These are phyloP conservation scores for Xylariaceae sp. DNA, from an alignment of 2,329 filamentous ascomycete species.

Conservation along the genomic window DNA sequence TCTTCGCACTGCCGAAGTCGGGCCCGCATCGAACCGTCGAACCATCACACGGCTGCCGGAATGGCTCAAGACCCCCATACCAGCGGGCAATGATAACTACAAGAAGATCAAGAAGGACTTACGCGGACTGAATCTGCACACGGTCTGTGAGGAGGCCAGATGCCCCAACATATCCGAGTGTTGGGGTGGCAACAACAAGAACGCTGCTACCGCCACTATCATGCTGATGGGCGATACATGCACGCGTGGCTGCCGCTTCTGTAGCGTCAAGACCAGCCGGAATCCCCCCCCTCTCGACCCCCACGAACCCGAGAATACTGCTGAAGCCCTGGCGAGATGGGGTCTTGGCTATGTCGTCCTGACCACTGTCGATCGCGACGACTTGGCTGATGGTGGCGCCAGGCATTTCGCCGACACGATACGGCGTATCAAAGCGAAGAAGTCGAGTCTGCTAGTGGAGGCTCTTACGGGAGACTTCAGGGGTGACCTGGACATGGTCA, in stretches of 20 bases:
- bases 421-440: constrained; percentile 84
- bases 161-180: constrained; percentile 98
- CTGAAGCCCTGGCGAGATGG: constrained; percentile 89
- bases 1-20: constrained; percentile 60
- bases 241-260: constrained; percentile 93
- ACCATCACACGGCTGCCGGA: constrained; percentile 73
- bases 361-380: constrained; percentile 90
- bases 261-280: constrained; percentile 87
- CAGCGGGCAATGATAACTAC: constrained; percentile 73
- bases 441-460: constrained; percentile 72
- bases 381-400: constrained; percentile 83
- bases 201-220: constrained; percentile 90
- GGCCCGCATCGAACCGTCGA: constrained; percentile 57
- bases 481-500: constrained; percentile 83
- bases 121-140: constrained; percentile 83
- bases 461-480: constrained; percentile 82
- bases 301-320: constrained; percentile 94
- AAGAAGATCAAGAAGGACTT: constrained; percentile 94
- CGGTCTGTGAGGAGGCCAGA: constrained; percentile 94
- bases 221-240: constrained; percentile 99
- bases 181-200: constrained; percentile 89
- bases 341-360: constrained; percentile 93
- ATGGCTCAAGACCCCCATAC: constrained; percentile 96
- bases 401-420: constrained; percentile 91
- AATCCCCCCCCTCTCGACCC: constrained; percentile 76